Percentiles rank a stretch among this genome's conserved stretches.
Conservation (phyloP, 2,329 filamentous ascomycete genomes). For the Fusarium torreyae region DNA sequence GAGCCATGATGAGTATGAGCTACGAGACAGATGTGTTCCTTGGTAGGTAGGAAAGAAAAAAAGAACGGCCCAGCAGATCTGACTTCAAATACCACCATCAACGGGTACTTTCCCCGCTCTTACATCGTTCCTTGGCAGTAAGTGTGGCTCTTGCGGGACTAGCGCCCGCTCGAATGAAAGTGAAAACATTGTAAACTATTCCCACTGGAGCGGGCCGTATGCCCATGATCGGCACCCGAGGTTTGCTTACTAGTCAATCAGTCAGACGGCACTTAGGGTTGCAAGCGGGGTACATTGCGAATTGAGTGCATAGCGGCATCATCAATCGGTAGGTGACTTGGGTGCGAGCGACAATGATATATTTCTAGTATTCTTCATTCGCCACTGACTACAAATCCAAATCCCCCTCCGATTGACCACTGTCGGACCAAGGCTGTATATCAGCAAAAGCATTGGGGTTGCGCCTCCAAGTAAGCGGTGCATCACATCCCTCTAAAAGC, state of each 20-base stretch:
- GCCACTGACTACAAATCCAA: too few relatives aligned
- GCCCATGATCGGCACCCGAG: slow-evolving; percentile 1
- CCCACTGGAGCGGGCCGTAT: slow-evolving; percentile 1
- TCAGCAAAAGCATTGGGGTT: neutral
- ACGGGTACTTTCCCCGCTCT: neutral
- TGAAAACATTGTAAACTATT: neutral
- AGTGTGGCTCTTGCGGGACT: neutral
- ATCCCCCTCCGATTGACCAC: too few relatives aligned
- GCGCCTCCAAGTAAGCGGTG: neutral
- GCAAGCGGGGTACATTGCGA: slow-evolving; percentile 11
- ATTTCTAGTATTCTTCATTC: too few relatives aligned
- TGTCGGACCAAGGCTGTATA: too few relatives aligned
- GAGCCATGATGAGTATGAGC: slow-evolving; percentile 10
- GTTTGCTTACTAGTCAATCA: slow-evolving; percentile 31
- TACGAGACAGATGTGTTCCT: too few relatives aligned
- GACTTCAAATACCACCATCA: neutral
- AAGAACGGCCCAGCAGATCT: neutral
- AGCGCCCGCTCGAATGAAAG: neutral
- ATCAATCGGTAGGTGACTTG: too few relatives aligned
- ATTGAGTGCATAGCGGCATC: neutral
- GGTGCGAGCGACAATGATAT: too few relatives aligned
- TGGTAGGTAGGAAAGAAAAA: too few relatives aligned
- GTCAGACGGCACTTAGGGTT: slow-evolving; percentile 20
- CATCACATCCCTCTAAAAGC: slow-evolving; percentile 10
- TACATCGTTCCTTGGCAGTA: slow-evolving; percentile 1